Conservation (phyloP, 495 filamentous ascomycete species). For the Sporormia fimetaria region DNA sequence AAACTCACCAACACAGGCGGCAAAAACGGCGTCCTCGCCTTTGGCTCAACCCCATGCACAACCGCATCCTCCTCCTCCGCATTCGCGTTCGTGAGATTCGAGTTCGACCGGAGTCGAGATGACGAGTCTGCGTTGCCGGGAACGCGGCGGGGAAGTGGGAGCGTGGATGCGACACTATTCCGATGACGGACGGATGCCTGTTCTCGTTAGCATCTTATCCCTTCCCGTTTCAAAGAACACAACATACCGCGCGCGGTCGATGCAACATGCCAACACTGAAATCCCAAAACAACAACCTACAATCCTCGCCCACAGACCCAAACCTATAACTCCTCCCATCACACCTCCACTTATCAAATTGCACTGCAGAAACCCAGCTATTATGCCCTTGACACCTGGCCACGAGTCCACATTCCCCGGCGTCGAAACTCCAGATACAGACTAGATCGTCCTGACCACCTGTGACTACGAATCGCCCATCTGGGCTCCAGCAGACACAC, state of each 20-base stretch:
- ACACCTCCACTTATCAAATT: conserved; percentile 93
- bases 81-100: conserved; percentile 43
- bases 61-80: conserved; percentile 39
- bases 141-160: conserved; percentile 30
- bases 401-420: conserved; percentile 71
- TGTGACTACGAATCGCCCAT: conserved; percentile 89
- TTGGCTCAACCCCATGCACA: conserved; percentile 68
- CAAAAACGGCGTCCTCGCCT: conserved; percentile 67
- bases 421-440: conserved; percentile 83
- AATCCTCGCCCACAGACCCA: conserved; percentile 90
- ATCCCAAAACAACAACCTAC: conserved; percentile 85
- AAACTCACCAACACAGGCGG: conserved; percentile 78
- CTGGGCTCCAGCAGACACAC: conserved; percentile 94
- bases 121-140: conserved; percentile 30
- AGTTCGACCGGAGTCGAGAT: conserved; percentile 53
- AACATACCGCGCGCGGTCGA: conserved; percentile 62
- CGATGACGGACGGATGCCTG: conserved; percentile 45
- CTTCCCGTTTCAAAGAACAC: conserved; percentile 20
- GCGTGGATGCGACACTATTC: conserved; percentile 40
- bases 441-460: conserved; percentile 94
- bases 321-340: conserved; percentile 91
- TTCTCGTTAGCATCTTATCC: conserved; percentile 17
- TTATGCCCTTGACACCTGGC: conserved; percentile 90
- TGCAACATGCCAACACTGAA: conserved; percentile 95
- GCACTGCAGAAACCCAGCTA: conserved; percentile 86